A percentile compares a stretch with the other conserved stretches of the same genome.
Evolutionary conservation across 371 early-diverging fungal genomes (phyloP).

Genomic region (Mortierella sp.): DNA sequence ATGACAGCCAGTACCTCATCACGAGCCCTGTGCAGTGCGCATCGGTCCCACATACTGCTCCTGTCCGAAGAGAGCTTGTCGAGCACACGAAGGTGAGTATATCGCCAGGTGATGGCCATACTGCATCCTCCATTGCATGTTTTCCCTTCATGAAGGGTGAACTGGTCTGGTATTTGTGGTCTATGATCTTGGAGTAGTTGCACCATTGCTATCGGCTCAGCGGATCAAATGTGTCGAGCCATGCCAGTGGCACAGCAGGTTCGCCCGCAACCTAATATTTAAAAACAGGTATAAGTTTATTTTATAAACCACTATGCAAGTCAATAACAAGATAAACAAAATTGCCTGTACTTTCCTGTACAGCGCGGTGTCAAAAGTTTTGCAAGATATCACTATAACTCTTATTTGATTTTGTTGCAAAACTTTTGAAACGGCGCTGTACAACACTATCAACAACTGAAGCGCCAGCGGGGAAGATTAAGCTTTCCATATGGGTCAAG

Average conservation of each 20-base stretch:
- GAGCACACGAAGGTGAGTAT: too few relatives aligned
- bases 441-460: not conserved
- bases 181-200: constrained; percentile 8
- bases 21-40: not conserved
- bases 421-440: too few relatives aligned
- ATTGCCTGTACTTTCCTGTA: not conserved
- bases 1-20: constrained; percentile 13
- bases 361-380: too few relatives aligned
- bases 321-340: not conserved
- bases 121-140: too few relatives aligned
- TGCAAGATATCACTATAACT: too few relatives aligned
- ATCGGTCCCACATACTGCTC: constrained; percentile 13
- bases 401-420: too few relatives aligned
- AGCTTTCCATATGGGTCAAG: not conserved
- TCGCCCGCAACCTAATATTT: not conserved
- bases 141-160: too few relatives aligned
- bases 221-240: not conserved
- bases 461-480: not conserved
- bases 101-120: too few relatives aligned
- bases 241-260: not conserved
- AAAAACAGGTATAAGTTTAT: not conserved
- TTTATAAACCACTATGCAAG: not conserved
- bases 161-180: not conserved
- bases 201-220: not conserved
- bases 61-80: too few relatives aligned